Percentiles rank a stretch among this genome's conserved stretches.
Evolutionary conservation across 345 rosid species (phyloP).

Genomic region (Acer negundo): DNA sequence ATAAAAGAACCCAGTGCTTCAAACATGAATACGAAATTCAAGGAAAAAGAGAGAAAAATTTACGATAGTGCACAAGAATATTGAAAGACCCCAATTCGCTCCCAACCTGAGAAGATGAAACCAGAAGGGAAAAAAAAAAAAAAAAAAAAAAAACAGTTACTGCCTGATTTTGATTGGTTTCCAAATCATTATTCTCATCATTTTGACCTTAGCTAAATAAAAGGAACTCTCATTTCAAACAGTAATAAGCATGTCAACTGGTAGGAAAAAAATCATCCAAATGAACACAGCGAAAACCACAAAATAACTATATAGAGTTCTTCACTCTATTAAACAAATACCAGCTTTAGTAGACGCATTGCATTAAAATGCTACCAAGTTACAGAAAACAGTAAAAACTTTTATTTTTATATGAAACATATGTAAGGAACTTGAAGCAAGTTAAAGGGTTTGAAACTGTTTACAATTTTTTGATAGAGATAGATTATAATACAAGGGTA

Average conservation of each 20-base stretch:
- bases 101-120: conserved; percentile 52
- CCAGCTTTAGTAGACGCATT: not conserved
- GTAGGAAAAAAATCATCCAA: not conserved
- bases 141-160: conserved; percentile 11
- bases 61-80: conserved; percentile 85
- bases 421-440: not conserved
- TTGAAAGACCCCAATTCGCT: conserved; percentile 71
- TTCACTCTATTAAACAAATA: not conserved
- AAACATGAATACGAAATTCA: conserved; percentile 20
- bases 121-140: not conserved
- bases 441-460: not conserved
- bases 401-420: not conserved
- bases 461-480: not conserved
- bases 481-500: not conserved
- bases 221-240: not conserved
- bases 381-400: not conserved
- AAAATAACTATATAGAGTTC: not conserved
- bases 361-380: conserved; percentile 1
- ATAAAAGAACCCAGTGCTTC: conserved; percentile 22
- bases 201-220: not conserved
- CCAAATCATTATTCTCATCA: not conserved
- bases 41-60: conserved; percentile 29
- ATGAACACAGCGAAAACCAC: not conserved
- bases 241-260: conserved; percentile 1
- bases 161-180: conserved; percentile 8